Evolutionary conservation across 495 filamentous ascomycete species (phyloP), one percentile per base, ranked within the genome.

Genomic region (Melanomma pulvis-pyrius): DNA sequence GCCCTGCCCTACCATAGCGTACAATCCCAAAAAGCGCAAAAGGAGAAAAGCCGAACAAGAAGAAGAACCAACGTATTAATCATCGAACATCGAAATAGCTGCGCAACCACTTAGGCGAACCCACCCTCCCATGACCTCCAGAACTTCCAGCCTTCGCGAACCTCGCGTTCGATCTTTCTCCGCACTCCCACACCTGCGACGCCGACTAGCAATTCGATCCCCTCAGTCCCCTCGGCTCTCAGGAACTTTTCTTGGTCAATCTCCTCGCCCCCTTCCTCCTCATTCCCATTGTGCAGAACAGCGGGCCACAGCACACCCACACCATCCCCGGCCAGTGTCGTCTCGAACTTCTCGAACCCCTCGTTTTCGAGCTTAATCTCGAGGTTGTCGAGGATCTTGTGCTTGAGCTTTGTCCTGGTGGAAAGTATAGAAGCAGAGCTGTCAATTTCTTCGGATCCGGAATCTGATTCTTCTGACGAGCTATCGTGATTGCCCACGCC

Each of bases 181-280:
- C 59, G 87, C 82, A 32, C 48, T 30, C 71, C 44, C 39, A 48
- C 17, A 32, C 60, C 57, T 34, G 51, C 50, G 8, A 90, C 90
- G 24, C 81, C 80, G 11, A 84, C 79, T 48, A 84, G 53, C 47
- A 81, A 80, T 75, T 96, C 91, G 32, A 97, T 89, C 1, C 89
- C 90, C 59, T 92, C 87, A 56, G 87, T 85, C 26, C 90, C 92
- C 52, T 90, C 85, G 0, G 90, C 94, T 21, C 83, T 86, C 49
- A 97, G 82, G 74, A 97, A 97, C 61, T 91, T 92, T 51, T 97
- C 90, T 73, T 96, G 86, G 70, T 96, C 91, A 70, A 97, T 96
- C 76, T 96, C 91, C 77, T 92, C 88, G 36, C 90, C 90, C n/a
- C 90, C 88, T 63, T 89, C 84, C 55, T 89, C 84, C 32, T 88